Base-by-base conservation (phyloP, 2,329 filamentous ascomycete species). In the Calonectria fujianensis region DNA sequence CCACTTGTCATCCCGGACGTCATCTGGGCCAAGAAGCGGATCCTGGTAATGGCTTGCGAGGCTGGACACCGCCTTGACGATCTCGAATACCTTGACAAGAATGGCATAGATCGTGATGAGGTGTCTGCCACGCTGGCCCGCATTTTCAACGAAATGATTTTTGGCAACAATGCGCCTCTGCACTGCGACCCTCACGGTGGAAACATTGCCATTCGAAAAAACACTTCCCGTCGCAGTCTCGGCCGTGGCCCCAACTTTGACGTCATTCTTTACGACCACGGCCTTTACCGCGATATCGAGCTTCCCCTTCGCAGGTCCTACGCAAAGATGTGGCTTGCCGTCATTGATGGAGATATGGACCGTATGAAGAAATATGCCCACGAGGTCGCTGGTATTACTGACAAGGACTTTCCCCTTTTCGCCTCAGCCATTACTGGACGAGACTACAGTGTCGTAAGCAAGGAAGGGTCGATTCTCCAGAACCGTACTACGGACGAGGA, bases 81-180 rank as follows among this genome's bases (percentile, higher is more conserved):
- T 82, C 90, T 98, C 1, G 92, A 91, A 20, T 98, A 94, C 82
- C 89, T 99, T 4, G 97, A 98, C 84, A 88, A 90, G 9, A 94
- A 97, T 83, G 91, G 92, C 73, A 99, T 99, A 82, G 95, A 98
- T 84, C 93, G 97, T 27, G 97, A 98, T 82, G 96, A 98, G 85
- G 97, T 99, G 7, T 98, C 96, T 0, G 96, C 96, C 1, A 94
- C 96, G 0, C 89, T 99, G 5, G 94, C 97, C 0, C 93, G 93
- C 74, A 95, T 99, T 74, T 99, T 99, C 90, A 99, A 99, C 88
- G 96, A 98, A 84, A 99, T 99, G 97, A 98, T 99, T 79, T 99
- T 99, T 79, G 96, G 96, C 64, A 91, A 93, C 68, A 91, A 93
- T 74, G 96, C 96, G 0, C 96, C 97, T 0, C 87, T 99, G 50